These are phyloP conservation scores for Platismatia glauca DNA, from an alignment of 495 filamentous ascomycete genomes.

Conservation along the genomic window DNA sequence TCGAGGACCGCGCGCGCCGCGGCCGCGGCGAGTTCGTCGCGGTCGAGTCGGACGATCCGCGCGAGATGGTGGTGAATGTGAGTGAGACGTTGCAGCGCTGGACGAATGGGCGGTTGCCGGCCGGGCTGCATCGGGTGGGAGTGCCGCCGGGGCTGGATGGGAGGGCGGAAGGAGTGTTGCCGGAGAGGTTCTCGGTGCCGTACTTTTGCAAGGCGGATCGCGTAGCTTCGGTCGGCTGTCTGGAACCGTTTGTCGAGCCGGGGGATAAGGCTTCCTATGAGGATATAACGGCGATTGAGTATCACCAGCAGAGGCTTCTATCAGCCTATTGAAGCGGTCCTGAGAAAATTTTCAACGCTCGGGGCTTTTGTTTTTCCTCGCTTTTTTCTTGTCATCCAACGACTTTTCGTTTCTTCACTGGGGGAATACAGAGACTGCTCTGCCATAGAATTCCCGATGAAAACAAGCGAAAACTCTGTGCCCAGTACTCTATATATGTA, in stretches of 20 bases:
- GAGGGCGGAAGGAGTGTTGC: not conserved
- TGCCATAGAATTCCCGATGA: too few species aligned
- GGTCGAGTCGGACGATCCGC: conserved; percentile 26
- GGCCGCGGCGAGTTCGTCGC: conserved; percentile 33
- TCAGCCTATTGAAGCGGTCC: too few species aligned
- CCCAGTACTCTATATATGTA: too few species aligned
- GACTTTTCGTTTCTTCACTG: too few species aligned
- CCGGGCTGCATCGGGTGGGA: conserved; percentile 16
- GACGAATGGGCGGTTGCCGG: conserved; percentile 16
- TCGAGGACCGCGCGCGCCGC: conserved; percentile 36
- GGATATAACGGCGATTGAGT: conserved; percentile 10
- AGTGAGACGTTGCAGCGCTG: conserved; percentile 25
- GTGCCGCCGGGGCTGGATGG: not conserved
- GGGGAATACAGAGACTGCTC: too few species aligned
- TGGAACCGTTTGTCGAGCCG: not conserved
- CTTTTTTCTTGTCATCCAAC: too few species aligned
- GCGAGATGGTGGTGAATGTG: conserved; percentile 39
- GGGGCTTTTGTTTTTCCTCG: too few species aligned
- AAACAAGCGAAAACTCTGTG: too few species aligned
- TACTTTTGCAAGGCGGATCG: conserved; percentile 14
- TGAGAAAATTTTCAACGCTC: too few species aligned
- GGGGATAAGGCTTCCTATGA: not conserved
- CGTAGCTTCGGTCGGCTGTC: not conserved
- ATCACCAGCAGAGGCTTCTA: too few species aligned
- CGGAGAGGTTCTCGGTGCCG: conserved; percentile 1